Evolutionary conservation across 192 early-diverging fungal genomes (phyloP), one percentile per base, ranked within the genome.

Genomic region (Mortierella hygrophila): DNA sequence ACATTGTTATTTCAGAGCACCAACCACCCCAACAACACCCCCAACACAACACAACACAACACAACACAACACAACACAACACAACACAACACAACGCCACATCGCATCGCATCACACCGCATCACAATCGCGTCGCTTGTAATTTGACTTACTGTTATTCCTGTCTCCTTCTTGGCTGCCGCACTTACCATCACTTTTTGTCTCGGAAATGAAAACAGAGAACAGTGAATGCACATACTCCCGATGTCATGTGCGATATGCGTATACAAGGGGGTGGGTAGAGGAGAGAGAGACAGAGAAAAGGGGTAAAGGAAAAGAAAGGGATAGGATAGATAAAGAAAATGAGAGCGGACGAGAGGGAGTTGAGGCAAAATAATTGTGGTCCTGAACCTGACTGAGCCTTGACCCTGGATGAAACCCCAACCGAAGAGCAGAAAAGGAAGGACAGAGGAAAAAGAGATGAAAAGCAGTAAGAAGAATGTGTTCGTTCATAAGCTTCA

Each of bases 181-280:
- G 49, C 49, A 52, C 49, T 52, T 18, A 4, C 4, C 23, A 15
- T 32, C 26, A 57, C 54, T n/a, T 7, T 55, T 57, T 18, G 21
- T 63, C 26, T 65, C 60, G 60, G 60, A 65, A 9, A 65, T 65
- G 60, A 65, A 63, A 65, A 52, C 49, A 52, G 49, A 18, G 49
- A 52, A 52, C 16, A 52, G 49, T 52, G 49, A 52, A 16, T 20
- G 49, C 49, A 52, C 49, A 21, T 20, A 46, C 5, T 52, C 38
- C 38, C 4, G 38, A 40, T 40, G 38, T 52, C 49, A 52, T 52
- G 18, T 52, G 49, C 20, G 18, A 52, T 52, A 52, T 52, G 49
- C 49, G 20, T 21, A 52, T 52, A 6, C 49, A 16, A 52, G 49
- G 49, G 16, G 49, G 18, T 52, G 49, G 49, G 38, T 40, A 40